phyloP scores from a whole-genome alignment of 129 eudicot genomes.

The Flaveria brownii region DNA sequence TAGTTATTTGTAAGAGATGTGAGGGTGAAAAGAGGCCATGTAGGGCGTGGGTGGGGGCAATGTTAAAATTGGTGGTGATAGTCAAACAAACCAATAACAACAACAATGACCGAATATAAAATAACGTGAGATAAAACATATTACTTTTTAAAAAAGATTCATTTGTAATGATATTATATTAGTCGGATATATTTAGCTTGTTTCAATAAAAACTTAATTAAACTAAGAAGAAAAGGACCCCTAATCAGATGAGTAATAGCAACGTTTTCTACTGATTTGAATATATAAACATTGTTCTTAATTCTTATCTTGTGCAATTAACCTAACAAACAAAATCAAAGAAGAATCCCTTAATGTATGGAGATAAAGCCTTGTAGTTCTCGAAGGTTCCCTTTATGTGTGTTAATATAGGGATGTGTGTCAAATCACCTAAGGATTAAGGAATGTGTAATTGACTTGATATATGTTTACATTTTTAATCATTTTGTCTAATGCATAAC shows the following conservation, averaged over 20 bases:
- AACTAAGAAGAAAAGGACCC: not conserved
- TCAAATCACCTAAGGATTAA: constrained; percentile 8
- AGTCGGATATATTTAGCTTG: not conserved
- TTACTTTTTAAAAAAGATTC: too few species aligned
- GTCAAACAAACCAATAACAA: not conserved
- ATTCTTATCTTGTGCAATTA: not conserved
- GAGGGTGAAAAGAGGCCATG: not conserved
- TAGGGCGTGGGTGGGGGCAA: not conserved
- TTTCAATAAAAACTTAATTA: not conserved
- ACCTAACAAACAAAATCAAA: constrained; percentile 5
- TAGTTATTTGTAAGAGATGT: not conserved
- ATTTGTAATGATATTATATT: too few species aligned
- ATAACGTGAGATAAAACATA: too few species aligned
- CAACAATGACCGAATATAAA: not conserved
- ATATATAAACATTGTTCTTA: not conserved
- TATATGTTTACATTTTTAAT: not conserved
- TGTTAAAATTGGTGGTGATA: not conserved
- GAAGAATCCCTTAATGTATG: not conserved
- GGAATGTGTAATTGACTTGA: constrained; percentile 7
- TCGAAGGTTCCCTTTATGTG: not conserved
- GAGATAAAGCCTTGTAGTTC: constrained; percentile 13
- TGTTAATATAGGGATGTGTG: constrained; percentile 5
- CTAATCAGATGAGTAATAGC: not conserved
- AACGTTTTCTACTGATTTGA: not conserved
- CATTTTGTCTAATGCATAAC: not conserved